Percentiles rank a stretch among this genome's conserved stretches.
phyloP scores from a whole-genome alignment of 2,329 filamentous ascomycete genomes.

The Paraconiothyrium sp. region DNA sequence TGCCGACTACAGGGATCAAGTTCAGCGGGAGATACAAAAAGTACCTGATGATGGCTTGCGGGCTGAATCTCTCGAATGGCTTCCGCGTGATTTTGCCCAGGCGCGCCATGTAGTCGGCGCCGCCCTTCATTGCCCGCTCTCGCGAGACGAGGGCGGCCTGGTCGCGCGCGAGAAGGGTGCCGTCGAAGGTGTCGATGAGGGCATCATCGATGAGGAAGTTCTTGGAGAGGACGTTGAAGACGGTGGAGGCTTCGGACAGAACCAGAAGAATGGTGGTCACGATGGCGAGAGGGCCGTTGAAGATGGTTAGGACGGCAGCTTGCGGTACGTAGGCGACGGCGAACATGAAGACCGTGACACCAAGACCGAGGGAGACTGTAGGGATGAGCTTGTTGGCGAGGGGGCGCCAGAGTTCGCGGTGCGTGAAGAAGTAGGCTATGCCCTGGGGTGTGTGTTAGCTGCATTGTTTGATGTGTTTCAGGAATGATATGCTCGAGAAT shows the following conservation, averaged over 20 bases:
- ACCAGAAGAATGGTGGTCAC: slow-evolving; percentile 76
- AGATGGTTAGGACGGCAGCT: slow-evolving; percentile 80
- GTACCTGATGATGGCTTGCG: slow-evolving; percentile 75
- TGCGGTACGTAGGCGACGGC: slow-evolving; percentile 87
- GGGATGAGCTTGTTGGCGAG: slow-evolving; percentile 65
- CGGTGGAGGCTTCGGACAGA: slow-evolving; percentile 59
- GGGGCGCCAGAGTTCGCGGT: slow-evolving; percentile 68
- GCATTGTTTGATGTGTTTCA: neutral
- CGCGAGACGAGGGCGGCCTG: slow-evolving; percentile 72
- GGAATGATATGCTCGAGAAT: neutral
- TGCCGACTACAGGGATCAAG: slow-evolving; percentile 90
- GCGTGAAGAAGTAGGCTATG: slow-evolving; percentile 67
- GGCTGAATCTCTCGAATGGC: slow-evolving; percentile 63
- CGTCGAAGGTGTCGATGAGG: slow-evolving; percentile 89
- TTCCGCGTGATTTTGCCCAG: slow-evolving; percentile 66
- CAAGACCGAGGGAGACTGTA: slow-evolving; percentile 74
- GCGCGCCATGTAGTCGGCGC: slow-evolving; percentile 62
- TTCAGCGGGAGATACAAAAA: slow-evolving; percentile 90
- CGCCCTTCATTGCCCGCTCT: slow-evolving; percentile 74
- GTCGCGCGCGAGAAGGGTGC: slow-evolving; percentile 65
- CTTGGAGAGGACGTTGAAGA: slow-evolving; percentile 66
- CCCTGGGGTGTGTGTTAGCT: slow-evolving; percentile 55
- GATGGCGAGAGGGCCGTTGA: slow-evolving; percentile 84
- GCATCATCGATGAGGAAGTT: slow-evolving; percentile 83
- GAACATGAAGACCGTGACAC: slow-evolving; percentile 84